Conservation (phyloP, 495 filamentous ascomycete genomes). For the Penicillium manginii region DNA sequence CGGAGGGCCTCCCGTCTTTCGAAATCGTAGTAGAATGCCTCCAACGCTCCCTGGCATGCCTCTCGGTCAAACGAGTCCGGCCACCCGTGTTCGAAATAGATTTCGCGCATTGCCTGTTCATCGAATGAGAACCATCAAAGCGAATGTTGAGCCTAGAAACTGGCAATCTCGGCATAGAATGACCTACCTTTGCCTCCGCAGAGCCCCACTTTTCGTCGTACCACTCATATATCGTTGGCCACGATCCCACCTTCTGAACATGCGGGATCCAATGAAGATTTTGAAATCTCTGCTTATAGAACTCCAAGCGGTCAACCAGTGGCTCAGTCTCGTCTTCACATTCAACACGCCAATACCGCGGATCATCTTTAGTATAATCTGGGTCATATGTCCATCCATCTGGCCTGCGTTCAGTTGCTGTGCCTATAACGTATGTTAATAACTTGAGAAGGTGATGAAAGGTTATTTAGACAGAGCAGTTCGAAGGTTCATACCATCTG, state of each 20-base stretch:
- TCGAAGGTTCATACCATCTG: neutral
- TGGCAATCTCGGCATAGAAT: neutral
- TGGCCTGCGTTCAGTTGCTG: too few species aligned
- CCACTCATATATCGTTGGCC: neutral
- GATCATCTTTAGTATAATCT: too few species aligned
- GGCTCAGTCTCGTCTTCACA: neutral
- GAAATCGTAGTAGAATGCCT: neutral
- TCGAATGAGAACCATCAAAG: neutral
- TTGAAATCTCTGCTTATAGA: neutral
- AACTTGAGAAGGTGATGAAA: too few species aligned
- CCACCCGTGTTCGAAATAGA: neutral
- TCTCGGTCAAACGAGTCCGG: neutral
- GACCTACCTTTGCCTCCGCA: neutral
- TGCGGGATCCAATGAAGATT: neutral
- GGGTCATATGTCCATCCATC: too few species aligned
- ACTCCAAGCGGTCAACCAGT: neutral
- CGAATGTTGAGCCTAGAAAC: neutral
- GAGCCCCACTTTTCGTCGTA: neutral
- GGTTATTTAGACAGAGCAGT: too few species aligned
- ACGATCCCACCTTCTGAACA: neutral
- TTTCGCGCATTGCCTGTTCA: neutral
- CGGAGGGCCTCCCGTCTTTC: too few species aligned
- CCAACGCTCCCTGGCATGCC: neutral
- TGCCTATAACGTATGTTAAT: too few species aligned
- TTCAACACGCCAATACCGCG: neutral